Base-by-base conservation (phyloP, 2,329 filamentous ascomycete species). In the Pyrenophora seminiperda region DNA sequence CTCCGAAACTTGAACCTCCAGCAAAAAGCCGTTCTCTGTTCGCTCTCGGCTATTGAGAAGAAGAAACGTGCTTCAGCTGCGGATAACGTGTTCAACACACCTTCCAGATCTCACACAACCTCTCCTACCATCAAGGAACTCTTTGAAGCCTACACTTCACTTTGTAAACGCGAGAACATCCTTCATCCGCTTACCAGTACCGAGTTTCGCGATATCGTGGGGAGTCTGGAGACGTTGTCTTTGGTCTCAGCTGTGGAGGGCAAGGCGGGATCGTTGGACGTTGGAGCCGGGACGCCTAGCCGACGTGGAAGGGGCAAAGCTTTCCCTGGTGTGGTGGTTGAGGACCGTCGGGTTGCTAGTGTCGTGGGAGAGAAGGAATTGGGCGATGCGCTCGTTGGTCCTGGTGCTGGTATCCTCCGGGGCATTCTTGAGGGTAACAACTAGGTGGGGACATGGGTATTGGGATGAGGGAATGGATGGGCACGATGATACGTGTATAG, bases 21-120 rank as follows among this genome's bases (percentile, higher is more conserved):
- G 70, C 94, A 99, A 73, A 97, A 96, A 73, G 94, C 93, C 3
- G 91, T 93, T 0, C 81, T 99, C 7, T 99, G 94, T 75, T 85
- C 93, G 0, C 80, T 99, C 11, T 82, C 93, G 31, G 90, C 91
- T 2, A 84, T 94, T n/a, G 92, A 97, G 71, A 90, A 88, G 63
- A 85, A 85, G 56, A 87, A 83, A 59, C 80, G 84, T 40, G 76
- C 69, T n/a, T 64, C 67, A 1, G 67, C 62, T 6, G 60, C 59
- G 24, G 64, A 72, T 11, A 62, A 32, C 19, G 53, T 69, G 11
- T 47, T 70, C 6, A 57, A 58, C 9, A 79, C 76, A 0, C 76
- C 77, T 6, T 78, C 76, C 7, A 77, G 75, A 47, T 62, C 68
- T 11, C 68, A 72, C 45, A 75, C 78, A 48, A 83, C 76, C 63